Conservation (phyloP, 2,329 filamentous ascomycete genomes). For the Dactylellina parvicollis region DNA sequence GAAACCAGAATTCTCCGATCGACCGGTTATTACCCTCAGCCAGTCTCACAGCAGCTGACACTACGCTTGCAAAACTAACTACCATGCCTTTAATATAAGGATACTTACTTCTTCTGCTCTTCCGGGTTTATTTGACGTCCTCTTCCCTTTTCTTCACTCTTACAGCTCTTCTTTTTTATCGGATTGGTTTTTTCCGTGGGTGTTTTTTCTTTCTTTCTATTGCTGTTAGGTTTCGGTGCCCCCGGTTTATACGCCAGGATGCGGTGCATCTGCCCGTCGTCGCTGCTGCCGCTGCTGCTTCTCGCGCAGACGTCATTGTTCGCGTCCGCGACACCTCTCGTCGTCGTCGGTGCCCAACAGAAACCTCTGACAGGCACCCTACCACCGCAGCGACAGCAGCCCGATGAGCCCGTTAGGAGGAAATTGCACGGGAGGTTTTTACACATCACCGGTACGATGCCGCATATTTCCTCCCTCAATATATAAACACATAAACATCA, state of each 20-base stretch:
- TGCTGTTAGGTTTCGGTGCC: neutral
- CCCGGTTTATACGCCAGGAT: constrained; percentile 17
- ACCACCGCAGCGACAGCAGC: constrained; percentile 3
- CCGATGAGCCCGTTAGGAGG: constrained; percentile 42
- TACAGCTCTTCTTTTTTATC: neutral
- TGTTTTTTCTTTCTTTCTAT: neutral
- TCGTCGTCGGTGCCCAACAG: neutral
- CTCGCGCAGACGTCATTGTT: constrained; percentile 19
- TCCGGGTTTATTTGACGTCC: too few relatives aligned
- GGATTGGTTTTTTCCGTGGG: neutral
- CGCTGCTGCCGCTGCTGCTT: constrained; percentile 5
- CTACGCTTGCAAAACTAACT: too few relatives aligned
- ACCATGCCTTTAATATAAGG: too few relatives aligned
- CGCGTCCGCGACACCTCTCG: constrained; percentile 29
- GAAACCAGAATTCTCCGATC: too few relatives aligned
- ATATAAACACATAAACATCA: constrained; percentile 12
- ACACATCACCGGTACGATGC: constrained; percentile 80
- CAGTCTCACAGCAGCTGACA: too few relatives aligned
- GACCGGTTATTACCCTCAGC: too few relatives aligned
- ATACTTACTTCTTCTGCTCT: neutral
- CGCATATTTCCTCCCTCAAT: constrained; percentile 46
- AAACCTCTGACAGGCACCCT: constrained; percentile 11
- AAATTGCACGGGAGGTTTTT: constrained; percentile 79
- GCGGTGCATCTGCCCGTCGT: constrained; percentile 42
- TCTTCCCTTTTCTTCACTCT: too few relatives aligned